Conservation (phyloP, 1,284 basidiomycete species). For the Tausonia pullulans region DNA sequence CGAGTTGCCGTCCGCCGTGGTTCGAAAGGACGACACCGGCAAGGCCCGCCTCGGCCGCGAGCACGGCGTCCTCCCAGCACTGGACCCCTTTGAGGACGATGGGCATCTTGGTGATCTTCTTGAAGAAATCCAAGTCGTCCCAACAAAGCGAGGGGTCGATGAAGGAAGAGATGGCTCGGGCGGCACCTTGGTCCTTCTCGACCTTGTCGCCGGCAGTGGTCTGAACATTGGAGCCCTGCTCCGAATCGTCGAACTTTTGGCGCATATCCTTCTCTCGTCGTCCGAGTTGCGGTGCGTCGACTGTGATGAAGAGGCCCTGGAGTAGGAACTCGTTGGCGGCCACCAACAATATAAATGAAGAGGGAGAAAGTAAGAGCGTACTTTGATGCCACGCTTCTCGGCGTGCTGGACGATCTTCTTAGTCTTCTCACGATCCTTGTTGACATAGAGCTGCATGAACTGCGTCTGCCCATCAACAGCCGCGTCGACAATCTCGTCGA, state of each 20-base stretch:
- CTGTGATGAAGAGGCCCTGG: constrained; percentile 68
- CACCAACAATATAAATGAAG: not conserved
- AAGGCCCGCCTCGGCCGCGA: constrained; percentile 71
- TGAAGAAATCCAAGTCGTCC: constrained; percentile 80
- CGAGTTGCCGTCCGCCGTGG: constrained; percentile 80
- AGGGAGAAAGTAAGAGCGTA: constrained; percentile 22
- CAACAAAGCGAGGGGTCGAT: constrained; percentile 83
- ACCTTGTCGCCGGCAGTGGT: constrained; percentile 47
- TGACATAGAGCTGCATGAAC: constrained; percentile 79
- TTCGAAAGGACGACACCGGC: constrained; percentile 83
- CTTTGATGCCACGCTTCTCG: constrained; percentile 68
- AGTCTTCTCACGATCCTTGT: constrained; percentile 69
- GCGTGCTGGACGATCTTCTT: constrained; percentile 74
- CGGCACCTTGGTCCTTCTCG: constrained; percentile 79
- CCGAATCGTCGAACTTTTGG: constrained; percentile 75
- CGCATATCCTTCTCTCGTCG: constrained; percentile 92
- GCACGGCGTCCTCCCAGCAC: constrained; percentile 83
- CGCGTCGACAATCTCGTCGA: constrained; percentile 79
- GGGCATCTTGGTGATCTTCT: constrained; percentile 62
- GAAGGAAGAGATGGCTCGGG: constrained; percentile 88
- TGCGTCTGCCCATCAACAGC: constrained; percentile 60
- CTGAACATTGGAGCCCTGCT: constrained; percentile 44
- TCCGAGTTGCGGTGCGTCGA: constrained; percentile 85
- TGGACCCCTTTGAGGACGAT: constrained; percentile 71
- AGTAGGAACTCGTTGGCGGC: no score